Conservation (phyloP, 176 grass and related monocot species). For the Zea mays region DNA sequence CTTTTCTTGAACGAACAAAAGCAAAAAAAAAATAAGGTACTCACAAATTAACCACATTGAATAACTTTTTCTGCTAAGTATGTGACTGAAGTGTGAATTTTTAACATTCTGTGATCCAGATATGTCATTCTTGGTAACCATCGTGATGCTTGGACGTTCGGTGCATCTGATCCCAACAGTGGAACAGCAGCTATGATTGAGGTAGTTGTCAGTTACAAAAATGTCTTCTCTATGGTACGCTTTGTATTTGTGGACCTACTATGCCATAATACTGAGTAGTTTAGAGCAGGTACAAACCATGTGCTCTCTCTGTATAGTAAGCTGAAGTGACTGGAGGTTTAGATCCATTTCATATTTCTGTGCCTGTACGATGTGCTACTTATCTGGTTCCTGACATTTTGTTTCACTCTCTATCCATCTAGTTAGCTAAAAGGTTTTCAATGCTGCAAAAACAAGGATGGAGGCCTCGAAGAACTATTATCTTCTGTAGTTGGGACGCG, state of each 20-base stretch:
- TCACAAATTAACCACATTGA: neutral
- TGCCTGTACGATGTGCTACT: neutral
- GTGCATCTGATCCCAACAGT: slow-evolving; percentile 79
- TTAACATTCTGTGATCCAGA: slow-evolving; percentile 40
- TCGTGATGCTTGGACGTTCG: slow-evolving; percentile 93
- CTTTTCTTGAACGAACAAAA: neutral
- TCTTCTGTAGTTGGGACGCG: slow-evolving; percentile 95
- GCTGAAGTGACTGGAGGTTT: neutral
- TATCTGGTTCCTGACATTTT: neutral
- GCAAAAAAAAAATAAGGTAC: neutral
- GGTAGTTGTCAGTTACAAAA: slow-evolving; percentile 37
- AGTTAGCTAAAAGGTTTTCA: slow-evolving; percentile 78
- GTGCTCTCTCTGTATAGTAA: neutral
- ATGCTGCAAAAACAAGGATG: slow-evolving; percentile 84
- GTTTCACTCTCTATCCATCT: slow-evolving; percentile 25
- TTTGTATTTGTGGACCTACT: neutral
- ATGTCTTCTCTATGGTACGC: neutral
- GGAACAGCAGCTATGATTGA: slow-evolving; percentile 89
- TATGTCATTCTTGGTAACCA: slow-evolving; percentile 92
- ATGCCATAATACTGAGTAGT: neutral
- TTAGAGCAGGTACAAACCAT: neutral
- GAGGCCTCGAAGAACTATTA: slow-evolving; percentile 80
- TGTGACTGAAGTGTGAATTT: slow-evolving; percentile 7
- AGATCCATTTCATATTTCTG: neutral
- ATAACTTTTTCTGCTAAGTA: neutral